phyloP scores from a whole-genome alignment of 805 yeast genomes.

The Saturnispora besseyi region DNA sequence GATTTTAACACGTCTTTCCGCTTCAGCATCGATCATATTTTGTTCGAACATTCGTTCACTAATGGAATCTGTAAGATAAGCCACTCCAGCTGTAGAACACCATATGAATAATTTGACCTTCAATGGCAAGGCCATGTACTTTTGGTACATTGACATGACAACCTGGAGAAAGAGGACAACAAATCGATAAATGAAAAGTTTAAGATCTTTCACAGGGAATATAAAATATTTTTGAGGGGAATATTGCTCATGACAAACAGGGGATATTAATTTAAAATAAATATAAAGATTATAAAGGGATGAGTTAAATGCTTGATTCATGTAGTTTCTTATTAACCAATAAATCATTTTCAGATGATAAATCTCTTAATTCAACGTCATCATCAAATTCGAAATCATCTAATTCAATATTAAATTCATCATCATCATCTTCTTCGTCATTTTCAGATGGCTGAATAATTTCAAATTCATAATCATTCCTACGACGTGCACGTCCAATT shows the following conservation, averaged over 20 bases:
- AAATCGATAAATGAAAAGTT: too few relatives aligned
- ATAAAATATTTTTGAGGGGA: too few relatives aligned
- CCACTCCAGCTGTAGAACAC: conserved; percentile 24
- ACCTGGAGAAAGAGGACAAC: too few relatives aligned
- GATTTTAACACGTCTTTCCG: conserved; percentile 23
- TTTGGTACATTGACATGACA: conserved; percentile 5
- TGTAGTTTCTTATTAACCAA: background rate
- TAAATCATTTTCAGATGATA: conserved; percentile 3
- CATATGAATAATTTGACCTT: conserved; percentile 27
- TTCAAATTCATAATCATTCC: conserved; percentile 72
- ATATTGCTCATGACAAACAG: background rate
- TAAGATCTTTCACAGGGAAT: too few relatives aligned
- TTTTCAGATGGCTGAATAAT: conserved; percentile 48
- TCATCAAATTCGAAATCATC: conserved; percentile 10
- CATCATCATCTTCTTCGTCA: conserved; percentile 17
- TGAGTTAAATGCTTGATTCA: background rate
- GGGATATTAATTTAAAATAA: background rate
- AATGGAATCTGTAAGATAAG: conserved; percentile 25
- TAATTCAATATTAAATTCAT: conserved; percentile 4
- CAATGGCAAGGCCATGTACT: conserved; percentile 22
- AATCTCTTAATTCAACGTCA: conserved; percentile 7
- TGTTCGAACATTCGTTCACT: conserved; percentile 23
- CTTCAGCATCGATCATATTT: conserved; percentile 27
- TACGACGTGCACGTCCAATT: conserved; percentile 36
- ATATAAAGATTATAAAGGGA: background rate